Evolutionary conservation across 2,329 filamentous ascomycete species (phyloP).

Genomic region (Fusarium illudens): DNA sequence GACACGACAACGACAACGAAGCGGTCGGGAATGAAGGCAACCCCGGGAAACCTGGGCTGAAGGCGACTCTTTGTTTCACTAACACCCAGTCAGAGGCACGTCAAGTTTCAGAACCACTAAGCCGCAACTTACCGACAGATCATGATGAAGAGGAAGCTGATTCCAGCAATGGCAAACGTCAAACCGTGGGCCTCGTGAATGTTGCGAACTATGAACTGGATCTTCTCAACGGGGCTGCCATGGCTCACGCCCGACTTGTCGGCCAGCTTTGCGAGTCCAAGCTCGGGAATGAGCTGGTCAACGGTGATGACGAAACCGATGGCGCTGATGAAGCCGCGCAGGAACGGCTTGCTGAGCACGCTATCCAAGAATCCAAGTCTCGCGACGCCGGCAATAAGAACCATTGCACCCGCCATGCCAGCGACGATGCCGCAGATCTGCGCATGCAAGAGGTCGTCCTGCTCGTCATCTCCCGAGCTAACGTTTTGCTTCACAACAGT

Average conservation of each 20-base stretch:
- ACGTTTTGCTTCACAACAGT: constrained; percentile 84
- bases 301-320: constrained; percentile 97
- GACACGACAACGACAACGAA: constrained; percentile 89
- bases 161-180: constrained; percentile 78
- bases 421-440: constrained; percentile 88
- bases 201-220: constrained; percentile 79
- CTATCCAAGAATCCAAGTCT: constrained; percentile 93
- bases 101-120: not conserved
- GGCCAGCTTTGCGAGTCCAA: constrained; percentile 76
- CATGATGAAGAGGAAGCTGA: constrained; percentile 90
- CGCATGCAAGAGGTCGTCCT: constrained; percentile 74
- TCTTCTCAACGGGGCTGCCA: constrained; percentile 86
- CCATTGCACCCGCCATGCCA: constrained; percentile 85
- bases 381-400: constrained; percentile 85
- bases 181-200: constrained; percentile 72
- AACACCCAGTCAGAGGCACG: constrained; percentile 6
- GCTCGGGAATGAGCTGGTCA: constrained; percentile 90
- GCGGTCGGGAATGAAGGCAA: constrained; percentile 91
- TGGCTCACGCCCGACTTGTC: constrained; percentile 74
- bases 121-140: constrained; percentile 71
- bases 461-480: constrained; percentile 69
- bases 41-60: constrained; percentile 78
- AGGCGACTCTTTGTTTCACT: constrained; percentile 84
- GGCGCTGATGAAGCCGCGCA: constrained; percentile 95
- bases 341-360: constrained; percentile 89